Evolutionary conservation across 164 flowering plant genomes (phyloP).

Genomic region (Litsea cubeba): DNA sequence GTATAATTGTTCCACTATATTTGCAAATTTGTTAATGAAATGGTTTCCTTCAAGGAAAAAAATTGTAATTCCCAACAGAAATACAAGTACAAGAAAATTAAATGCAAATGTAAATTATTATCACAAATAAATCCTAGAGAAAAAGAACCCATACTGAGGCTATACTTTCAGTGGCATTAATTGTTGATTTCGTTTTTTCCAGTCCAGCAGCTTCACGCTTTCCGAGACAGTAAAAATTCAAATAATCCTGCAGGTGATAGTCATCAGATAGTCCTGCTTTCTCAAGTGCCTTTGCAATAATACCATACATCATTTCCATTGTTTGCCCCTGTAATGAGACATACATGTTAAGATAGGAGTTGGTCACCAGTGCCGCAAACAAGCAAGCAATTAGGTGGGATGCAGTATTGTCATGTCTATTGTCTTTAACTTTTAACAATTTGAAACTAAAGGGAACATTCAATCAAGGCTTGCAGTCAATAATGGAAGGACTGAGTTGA

Average conservation of each 20-base stretch:
- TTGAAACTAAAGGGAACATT: not conserved
- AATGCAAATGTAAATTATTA: not conserved
- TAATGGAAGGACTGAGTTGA: not conserved
- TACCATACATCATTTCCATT: constrained; percentile 66
- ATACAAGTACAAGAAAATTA: not conserved
- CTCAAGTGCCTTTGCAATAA: constrained; percentile 42
- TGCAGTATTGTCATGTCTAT: not conserved
- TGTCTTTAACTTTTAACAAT: not conserved
- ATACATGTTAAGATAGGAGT: not conserved
- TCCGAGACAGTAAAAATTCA: constrained; percentile 68
- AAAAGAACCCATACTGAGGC: constrained; percentile 26
- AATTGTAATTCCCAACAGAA: not conserved
- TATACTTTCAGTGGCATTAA: constrained; percentile 28
- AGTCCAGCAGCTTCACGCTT: constrained; percentile 39
- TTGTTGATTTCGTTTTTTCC: constrained; percentile 17
- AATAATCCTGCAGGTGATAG: constrained; percentile 54
- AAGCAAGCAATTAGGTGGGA: not conserved
- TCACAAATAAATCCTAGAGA: not conserved
- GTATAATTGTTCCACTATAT: not conserved
- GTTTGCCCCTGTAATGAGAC: constrained; percentile 47
- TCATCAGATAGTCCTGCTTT: constrained; percentile 36
- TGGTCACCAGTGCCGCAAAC: not conserved
- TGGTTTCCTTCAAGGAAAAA: not conserved
- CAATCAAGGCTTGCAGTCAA: not conserved
- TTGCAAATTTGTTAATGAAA: not conserved